Evolutionary conservation across 2,329 filamentous ascomycete genomes (phyloP), one percentile per base, ranked within the genome.

Genomic region (Trichophyton benhamiae): DNA sequence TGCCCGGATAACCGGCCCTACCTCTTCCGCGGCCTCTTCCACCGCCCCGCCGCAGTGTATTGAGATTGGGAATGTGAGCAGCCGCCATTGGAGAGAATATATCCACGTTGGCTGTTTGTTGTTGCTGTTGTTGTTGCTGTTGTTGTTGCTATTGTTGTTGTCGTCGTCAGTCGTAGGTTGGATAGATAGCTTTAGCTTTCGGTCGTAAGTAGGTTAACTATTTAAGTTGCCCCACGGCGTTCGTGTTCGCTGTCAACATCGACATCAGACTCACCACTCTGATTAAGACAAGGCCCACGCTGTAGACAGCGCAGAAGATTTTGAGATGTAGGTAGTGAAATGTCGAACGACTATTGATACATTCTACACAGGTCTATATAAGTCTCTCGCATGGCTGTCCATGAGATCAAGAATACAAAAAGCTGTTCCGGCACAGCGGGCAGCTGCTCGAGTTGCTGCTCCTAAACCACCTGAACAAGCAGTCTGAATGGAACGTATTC

Each of bases 391-490:
- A 33, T 48, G 55, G 53, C 33, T 25, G 49, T 49, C 3, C 30
- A 42, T 36, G 17, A 5, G 6, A 59, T 72, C 66, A 81, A 65
- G 78, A 79, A 74, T 84, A 85, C 66, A 82, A 82, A 72, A 96
- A 96, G 22, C 88, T 86, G 72, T 95, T 96, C 68, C 94, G 82
- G 75, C 94, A 99, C 65, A 99, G 78, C 57, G 94, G 94, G 74
- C 94, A 99, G 57, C 87, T 92, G 69, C 88, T 94, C 70, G 89
- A 87, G 74, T 89, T 95, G 72, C 91, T 96, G 68, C 82, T 92
- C 80, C 89, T 88, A 79, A 99, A 97, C 94, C 94, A 99, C 76
- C 92, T 91, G 78, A 90, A 96, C 75, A 99, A 75, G 76, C 94
- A 99, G 1, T 83, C 83, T 0, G 87, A 83, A 75, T 99, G 94